Percentiles rank a stretch among this genome's conserved stretches.
Evolutionary conservation across 2,329 filamentous ascomycete genomes (phyloP).

Genomic region (Lasiodiplodia gonubiensis): DNA sequence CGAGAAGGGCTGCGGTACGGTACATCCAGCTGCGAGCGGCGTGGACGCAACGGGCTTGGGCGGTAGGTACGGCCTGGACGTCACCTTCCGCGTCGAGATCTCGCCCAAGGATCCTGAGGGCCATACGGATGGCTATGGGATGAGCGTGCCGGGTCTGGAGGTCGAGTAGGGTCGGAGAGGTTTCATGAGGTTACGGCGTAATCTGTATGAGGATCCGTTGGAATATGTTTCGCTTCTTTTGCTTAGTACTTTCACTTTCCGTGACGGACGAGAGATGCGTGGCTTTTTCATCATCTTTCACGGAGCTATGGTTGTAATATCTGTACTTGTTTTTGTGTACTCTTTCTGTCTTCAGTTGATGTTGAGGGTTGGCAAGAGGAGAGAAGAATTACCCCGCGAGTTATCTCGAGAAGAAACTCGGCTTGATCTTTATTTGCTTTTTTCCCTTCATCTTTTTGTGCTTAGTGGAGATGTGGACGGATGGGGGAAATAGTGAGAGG

Average conservation of each 20-base stretch:
- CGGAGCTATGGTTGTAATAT: neutral
- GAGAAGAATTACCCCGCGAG: neutral
- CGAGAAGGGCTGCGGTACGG: slow-evolving; percentile 78
- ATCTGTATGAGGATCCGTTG: neutral
- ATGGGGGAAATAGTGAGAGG: neutral
- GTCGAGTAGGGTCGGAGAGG: neutral
- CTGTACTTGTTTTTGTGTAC: neutral
- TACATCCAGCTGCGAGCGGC: slow-evolving; percentile 71
- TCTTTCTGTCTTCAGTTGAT: neutral
- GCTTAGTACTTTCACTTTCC: neutral
- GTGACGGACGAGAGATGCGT: neutral
- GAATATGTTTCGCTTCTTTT: neutral
- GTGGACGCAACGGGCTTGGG: slow-evolving; percentile 50
- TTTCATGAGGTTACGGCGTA: neutral
- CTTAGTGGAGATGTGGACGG: neutral
- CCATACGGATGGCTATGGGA: slow-evolving; percentile 57
- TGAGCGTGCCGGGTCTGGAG: slow-evolving; percentile 54
- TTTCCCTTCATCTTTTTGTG: neutral
- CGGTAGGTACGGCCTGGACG: slow-evolving; percentile 53
- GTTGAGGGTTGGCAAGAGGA: neutral
- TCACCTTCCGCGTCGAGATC: slow-evolving; percentile 57
- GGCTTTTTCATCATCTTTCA: neutral
- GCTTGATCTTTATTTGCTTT: neutral
- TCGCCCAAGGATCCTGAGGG: slow-evolving; percentile 51
- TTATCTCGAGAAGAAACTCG: neutral